phyloP scores from a whole-genome alignment of 2,329 filamentous ascomycete species.

The Beauveria medogensis region DNA sequence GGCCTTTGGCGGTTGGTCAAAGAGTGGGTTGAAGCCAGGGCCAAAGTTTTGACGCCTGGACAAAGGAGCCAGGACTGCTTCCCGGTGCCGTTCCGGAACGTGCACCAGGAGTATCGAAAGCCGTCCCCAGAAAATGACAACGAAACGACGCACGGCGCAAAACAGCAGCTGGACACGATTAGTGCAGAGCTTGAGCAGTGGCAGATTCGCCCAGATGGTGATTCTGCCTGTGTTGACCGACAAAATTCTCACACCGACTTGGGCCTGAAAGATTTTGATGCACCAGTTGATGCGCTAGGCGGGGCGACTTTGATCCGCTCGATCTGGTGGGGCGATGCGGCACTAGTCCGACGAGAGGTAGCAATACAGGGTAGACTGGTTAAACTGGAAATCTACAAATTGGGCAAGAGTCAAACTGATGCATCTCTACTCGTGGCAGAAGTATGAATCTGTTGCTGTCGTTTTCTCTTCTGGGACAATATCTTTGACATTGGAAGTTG shows the following conservation, averaged over 20 bases:
- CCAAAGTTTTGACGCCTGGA: background rate
- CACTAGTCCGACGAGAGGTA: background rate
- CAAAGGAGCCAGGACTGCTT: background rate
- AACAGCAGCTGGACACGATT: background rate
- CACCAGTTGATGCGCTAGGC: conserved; percentile 13
- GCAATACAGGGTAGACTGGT: background rate
- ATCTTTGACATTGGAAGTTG: too few species aligned
- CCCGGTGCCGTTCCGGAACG: conserved; percentile 2
- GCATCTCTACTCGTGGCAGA: too few species aligned
- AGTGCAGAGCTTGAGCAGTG: conserved; percentile 5
- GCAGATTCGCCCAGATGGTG: conserved; percentile 17
- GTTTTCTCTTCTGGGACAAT: too few species aligned
- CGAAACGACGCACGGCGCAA: background rate
- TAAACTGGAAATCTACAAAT: too few species aligned
- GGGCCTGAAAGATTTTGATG: background rate
- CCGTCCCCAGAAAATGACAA: conserved; percentile 9
- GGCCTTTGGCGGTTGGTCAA: background rate
- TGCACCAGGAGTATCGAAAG: background rate
- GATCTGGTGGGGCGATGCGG: conserved; percentile 3
- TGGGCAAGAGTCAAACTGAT: too few species aligned
- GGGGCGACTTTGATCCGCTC: conserved; percentile 19
- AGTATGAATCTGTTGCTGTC: too few species aligned
- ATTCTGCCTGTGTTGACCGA: conserved; percentile 35
- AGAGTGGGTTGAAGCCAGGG: background rate
- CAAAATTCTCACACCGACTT: conserved; percentile 35